Base-by-base conservation (phyloP, 352 stramenopile species). In the Pythium myriotylum region DNA sequence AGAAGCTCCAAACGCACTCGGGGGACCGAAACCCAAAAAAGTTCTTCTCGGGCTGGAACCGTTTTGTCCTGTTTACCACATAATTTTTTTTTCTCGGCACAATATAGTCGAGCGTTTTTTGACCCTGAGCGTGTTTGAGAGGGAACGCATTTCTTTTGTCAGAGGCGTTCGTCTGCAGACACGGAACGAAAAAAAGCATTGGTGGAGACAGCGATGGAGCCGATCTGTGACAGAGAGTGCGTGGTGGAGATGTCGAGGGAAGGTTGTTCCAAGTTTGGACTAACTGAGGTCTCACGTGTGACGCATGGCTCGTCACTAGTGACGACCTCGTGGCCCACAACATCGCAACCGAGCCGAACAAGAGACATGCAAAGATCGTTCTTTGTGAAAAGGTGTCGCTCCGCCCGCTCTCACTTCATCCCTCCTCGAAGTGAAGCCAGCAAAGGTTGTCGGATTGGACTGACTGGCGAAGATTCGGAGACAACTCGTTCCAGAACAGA, bases 281-380 rank as follows among this genome's bases (percentile, higher is more conserved):
- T 5, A 52, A 19, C 32, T 50, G 37, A 62, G 55, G 55, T 62
- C 24, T 50, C 46, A 52, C 47, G 24, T 32, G 39, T 64, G 56
- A 64, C 47, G 39, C 13, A 20, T 24, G 45, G 16, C 12, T 41
- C 55, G 47, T 63, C 55, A 63, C 42, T 24, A 46, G 54, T 26
- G 32, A 42, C 55, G 55, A 62, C 55, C 27, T 48, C 29, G 19
- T 42, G 24, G 5, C 10, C 10, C 29, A 35, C 29, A 35, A 35
- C 29, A 10, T 35, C 29, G 24, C 26, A 55, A 32, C 6, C 2
- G 1, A 6, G 8, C n/a, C 4, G 23, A 12, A 47, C 55, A 42
- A 55, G 55, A 55, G 55, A 50, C 46, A 6, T 29, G 24, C 32
- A 27, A 46, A 3, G 50, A 26, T 57, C 20, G 37, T 43, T 43